Conservation (phyloP, 306 rosid genomes). For the Inga leiocalycina region DNA sequence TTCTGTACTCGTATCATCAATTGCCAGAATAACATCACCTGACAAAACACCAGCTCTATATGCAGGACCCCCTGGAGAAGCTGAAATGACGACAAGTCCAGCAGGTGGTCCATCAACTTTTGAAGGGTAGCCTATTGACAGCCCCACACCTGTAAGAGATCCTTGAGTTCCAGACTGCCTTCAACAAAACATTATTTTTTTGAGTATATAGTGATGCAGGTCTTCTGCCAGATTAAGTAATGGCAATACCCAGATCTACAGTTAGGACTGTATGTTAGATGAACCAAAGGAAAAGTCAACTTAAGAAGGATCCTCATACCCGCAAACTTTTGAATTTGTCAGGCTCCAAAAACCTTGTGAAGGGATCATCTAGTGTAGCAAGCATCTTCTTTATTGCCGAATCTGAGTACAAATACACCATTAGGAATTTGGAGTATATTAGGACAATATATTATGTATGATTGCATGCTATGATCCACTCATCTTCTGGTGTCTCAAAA, state of each 20-base stretch:
- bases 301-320: conserved; percentile 54
- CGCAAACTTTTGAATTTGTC: conserved; percentile 87
- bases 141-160: conserved; percentile 90
- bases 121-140: conserved; percentile 89
- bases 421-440: conserved; percentile 27
- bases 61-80: conserved; percentile 94
- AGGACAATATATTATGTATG: conserved; percentile 26
- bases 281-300: conserved; percentile 32
- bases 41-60: conserved; percentile 80
- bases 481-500: conserved; percentile 26
- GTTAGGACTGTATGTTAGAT: conserved; percentile 11
- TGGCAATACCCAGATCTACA: background rate
- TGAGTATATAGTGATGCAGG: conserved; percentile 19
- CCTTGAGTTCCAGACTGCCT: conserved; percentile 99
- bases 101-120: conserved; percentile 56
- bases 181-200: conserved; percentile 58
- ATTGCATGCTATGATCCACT: conserved; percentile 13
- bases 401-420: conserved; percentile 55
- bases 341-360: conserved; percentile 93
- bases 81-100: conserved; percentile 85
- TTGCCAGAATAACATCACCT: conserved; percentile 83
- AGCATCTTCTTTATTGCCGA: conserved; percentile 92
- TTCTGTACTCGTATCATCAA: conserved; percentile 81
- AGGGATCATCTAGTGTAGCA: conserved; percentile 91
- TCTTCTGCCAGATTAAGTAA: conserved; percentile 29